phyloP scores from a whole-genome alignment of 2,329 filamentous ascomycete genomes.

The Alternaria sp. region DNA sequence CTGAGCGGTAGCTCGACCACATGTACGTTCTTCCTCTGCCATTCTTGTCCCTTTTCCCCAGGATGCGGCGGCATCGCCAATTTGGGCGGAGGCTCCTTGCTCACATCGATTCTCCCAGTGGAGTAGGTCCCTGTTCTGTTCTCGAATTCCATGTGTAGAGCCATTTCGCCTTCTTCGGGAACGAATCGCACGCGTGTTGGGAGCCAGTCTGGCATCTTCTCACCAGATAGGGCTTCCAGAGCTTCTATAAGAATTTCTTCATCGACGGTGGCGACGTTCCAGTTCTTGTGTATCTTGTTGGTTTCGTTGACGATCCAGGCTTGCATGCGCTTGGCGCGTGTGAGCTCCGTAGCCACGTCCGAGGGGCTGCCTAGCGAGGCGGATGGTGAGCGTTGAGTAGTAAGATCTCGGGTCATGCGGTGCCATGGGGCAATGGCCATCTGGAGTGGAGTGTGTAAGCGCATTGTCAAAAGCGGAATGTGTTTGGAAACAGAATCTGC shows the following conservation, averaged over 20 bases:
- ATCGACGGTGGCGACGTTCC: conserved; percentile 28
- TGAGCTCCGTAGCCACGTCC: conserved; percentile 5
- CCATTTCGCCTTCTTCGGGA: conserved; percentile 36
- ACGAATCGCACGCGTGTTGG: conserved; percentile 36
- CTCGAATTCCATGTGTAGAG: conserved; percentile 38
- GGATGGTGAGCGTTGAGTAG: background rate
- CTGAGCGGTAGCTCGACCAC: conserved; percentile 7
- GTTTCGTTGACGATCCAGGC: conserved; percentile 26
- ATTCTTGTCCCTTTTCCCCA: background rate
- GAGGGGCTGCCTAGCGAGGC: background rate
- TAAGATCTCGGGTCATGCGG: conserved; percentile 21
- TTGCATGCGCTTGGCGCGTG: conserved; percentile 30
- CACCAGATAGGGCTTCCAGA: conserved; percentile 33
- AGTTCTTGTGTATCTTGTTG: conserved; percentile 30
- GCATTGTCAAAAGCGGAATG: conserved; percentile 34
- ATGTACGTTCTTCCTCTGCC: conserved; percentile 6
- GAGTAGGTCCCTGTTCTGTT: conserved; percentile 18
- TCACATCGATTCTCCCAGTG: conserved; percentile 9
- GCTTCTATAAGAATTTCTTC: conserved; percentile 28
- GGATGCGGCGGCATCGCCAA: background rate
- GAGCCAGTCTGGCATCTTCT: conserved; percentile 37
- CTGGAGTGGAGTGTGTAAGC: conserved; percentile 37
- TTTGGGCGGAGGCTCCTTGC: conserved; percentile 3
- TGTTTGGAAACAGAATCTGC: conserved; percentile 23
- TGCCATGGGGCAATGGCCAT: conserved; percentile 37